Conservation (phyloP, 208 protist genomes). For the Polymyxa betae region DNA sequence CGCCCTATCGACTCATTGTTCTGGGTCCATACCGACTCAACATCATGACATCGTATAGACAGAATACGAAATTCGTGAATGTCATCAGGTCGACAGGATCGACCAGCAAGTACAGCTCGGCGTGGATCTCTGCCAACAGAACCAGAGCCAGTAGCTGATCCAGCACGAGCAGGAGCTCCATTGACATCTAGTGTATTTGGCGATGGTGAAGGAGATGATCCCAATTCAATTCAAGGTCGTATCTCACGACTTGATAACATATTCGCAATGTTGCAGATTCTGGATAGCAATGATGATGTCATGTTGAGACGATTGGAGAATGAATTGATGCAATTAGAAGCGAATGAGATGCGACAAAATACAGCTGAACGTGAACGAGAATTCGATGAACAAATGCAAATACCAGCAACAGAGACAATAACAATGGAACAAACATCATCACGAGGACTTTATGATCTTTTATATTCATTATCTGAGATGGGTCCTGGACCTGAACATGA, state of each 20-base stretch:
- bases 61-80: no score
- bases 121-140: background rate
- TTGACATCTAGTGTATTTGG: background rate
- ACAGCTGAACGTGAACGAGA: background rate
- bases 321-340: background rate
- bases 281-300: background rate
- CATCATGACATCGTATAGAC: no score
- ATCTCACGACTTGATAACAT: slow-evolving; percentile 12
- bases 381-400: background rate
- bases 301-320: background rate
- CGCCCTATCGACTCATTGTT: no score
- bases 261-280: background rate
- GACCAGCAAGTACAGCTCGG: background rate
- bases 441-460: background rate
- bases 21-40: no score
- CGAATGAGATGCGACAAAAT: background rate
- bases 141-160: background rate
- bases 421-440: no score
- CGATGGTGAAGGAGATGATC: background rate
- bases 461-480: background rate
- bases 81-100: no score
- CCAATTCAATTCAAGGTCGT: background rate
- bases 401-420: background rate
- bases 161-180: no score
- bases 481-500: background rate